Percentiles rank a stretch among this genome's conserved stretches.
Evolutionary conservation across 495 filamentous ascomycete species (phyloP).

Genomic region (Cercophora sp.): DNA sequence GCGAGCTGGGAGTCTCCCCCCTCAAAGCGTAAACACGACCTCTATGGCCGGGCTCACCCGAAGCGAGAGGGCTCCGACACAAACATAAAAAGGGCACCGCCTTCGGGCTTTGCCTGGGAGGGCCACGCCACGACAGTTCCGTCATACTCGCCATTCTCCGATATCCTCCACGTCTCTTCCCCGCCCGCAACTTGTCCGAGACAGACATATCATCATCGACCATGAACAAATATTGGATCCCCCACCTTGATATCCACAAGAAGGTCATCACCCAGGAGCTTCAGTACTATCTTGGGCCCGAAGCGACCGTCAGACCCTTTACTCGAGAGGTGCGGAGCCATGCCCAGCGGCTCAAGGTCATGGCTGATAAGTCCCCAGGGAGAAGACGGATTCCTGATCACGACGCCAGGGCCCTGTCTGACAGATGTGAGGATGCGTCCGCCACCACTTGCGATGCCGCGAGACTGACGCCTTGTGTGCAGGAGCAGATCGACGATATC

Average conservation of each 20-base stretch:
- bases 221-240: constrained; percentile 56
- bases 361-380: constrained; percentile 40
- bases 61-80: not conserved
- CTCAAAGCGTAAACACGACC: constrained; percentile 16
- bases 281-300: constrained; percentile 52
- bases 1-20: constrained; percentile 14
- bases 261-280: constrained; percentile 55
- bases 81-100: constrained; percentile 18
- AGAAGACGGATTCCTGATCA: constrained; percentile 55
- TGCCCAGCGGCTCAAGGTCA: constrained; percentile 10
- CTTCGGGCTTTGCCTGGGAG: constrained; percentile 1
- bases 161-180: not conserved
- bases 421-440: constrained; percentile 58
- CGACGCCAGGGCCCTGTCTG: constrained; percentile 50
- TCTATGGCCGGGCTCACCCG: constrained; percentile 15
- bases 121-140: not conserved
- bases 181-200: too few species aligned
- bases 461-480: constrained; percentile 27
- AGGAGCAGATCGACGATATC: constrained; percentile 59
- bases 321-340: constrained; percentile 44
- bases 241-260: constrained; percentile 53
- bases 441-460: constrained; percentile 10
- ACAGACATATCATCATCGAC: constrained; percentile 34
- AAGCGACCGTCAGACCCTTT: constrained; percentile 50
- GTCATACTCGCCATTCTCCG: not conserved